Evolutionary conservation across 208 protist species (phyloP).

Genomic region (Trypanosoma lewisi): DNA sequence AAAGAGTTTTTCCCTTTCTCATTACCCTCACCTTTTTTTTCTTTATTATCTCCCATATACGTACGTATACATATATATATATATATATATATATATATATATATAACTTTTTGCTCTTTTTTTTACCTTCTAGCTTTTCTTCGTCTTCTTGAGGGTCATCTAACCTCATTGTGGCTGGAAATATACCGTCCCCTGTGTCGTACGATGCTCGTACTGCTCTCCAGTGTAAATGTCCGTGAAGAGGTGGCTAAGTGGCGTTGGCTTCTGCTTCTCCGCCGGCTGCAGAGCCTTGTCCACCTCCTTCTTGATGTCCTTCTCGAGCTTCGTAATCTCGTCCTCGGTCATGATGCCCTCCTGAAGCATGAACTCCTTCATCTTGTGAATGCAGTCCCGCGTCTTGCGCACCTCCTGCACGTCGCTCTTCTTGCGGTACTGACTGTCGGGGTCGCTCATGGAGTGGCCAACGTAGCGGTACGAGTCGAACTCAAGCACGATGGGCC

Average conservation of each 20-base stretch:
- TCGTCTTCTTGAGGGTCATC: too few species aligned
- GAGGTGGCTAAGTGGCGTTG: conserved; percentile 73
- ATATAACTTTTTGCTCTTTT: not conserved
- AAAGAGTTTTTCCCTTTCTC: not conserved
- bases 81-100: too few species aligned
- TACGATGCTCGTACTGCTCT: conserved; percentile 80
- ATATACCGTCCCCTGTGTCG: conserved; percentile 82
- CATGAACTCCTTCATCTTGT: conserved; percentile 83
- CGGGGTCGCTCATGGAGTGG: conserved; percentile 98
- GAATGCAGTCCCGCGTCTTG: conserved; percentile 89
- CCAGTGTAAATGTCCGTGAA: conserved; percentile 91
- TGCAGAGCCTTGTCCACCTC: conserved; percentile 93
- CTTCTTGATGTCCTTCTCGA: conserved; percentile 89
- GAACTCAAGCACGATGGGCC: conserved; percentile 95
- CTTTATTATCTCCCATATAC: too few species aligned
- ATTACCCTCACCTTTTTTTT: too few species aligned
- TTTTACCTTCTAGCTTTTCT: not conserved
- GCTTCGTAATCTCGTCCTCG: conserved; percentile 93
- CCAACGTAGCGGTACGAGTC: conserved; percentile 97
- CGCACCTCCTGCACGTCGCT: conserved; percentile 93
- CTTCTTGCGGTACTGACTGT: conserved; percentile 95
- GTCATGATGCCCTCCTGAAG: conserved; percentile 87
- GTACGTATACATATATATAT: too few species aligned
- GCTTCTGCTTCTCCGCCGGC: conserved; percentile 71
- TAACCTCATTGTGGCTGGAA: too few species aligned